These are phyloP conservation scores for Schizothecium vesticola DNA, from an alignment of 495 filamentous ascomycete species.

Conservation along the genomic window DNA sequence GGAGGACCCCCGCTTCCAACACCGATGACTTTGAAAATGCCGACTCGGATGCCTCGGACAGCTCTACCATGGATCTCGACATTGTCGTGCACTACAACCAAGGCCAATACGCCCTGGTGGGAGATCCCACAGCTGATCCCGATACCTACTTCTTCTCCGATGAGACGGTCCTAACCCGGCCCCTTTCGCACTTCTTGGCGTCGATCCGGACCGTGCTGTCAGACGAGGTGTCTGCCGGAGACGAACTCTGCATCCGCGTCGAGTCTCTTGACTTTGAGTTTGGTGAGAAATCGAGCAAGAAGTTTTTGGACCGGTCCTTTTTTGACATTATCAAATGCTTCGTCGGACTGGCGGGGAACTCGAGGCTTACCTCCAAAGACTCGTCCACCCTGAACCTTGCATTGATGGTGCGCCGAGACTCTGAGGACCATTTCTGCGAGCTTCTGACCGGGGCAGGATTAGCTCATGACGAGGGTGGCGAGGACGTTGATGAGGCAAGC, in stretches of 20 bases:
- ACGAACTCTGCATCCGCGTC: slow-evolving; percentile 65
- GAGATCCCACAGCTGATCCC: slow-evolving; percentile 56
- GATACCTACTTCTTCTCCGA: slow-evolving; percentile 72
- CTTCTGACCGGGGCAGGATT: slow-evolving; percentile 18
- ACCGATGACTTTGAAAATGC: slow-evolving; percentile 2
- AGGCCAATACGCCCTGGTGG: slow-evolving; percentile 66
- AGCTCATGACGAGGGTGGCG: slow-evolving; percentile 4
- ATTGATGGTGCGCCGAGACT: slow-evolving; percentile 21
- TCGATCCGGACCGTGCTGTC: slow-evolving; percentile 62
- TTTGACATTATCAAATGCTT: slow-evolving; percentile 43
- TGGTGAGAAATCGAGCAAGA: slow-evolving; percentile 46
- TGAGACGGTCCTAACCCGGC: slow-evolving; percentile 51
- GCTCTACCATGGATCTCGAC: slow-evolving; percentile 30
- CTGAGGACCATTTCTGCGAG: slow-evolving; percentile 24
- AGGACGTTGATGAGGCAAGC: slow-evolving; percentile 5
- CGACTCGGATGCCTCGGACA: background rate
- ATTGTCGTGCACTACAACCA: slow-evolving; percentile 60
- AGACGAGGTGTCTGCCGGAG: slow-evolving; percentile 58
- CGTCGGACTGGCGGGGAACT: slow-evolving; percentile 11
- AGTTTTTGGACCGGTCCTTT: slow-evolving; percentile 25
- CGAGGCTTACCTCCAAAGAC: slow-evolving; percentile 2
- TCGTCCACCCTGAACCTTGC: slow-evolving; percentile 14
- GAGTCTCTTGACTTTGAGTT: slow-evolving; percentile 63
- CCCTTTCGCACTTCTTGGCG: slow-evolving; percentile 55
- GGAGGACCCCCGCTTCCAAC: background rate